These are phyloP conservation scores for Castanea sativa DNA, from an alignment of 306 rosid species.

Conservation along the genomic window DNA sequence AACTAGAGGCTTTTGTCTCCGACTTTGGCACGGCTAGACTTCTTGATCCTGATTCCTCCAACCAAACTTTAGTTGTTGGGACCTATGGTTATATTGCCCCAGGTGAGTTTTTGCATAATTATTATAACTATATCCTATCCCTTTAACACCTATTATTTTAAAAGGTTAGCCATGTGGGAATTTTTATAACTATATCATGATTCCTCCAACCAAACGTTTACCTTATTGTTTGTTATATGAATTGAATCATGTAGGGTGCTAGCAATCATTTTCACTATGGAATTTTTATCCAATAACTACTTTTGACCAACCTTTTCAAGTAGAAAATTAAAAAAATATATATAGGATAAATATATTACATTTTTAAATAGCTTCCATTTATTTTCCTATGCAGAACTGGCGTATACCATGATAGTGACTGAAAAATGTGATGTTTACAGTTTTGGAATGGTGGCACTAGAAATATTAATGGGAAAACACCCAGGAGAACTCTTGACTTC, in stretches of 20 bases:
- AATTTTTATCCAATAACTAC: background rate
- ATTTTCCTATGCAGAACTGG: background rate
- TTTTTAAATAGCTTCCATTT: background rate
- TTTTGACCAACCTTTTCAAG: background rate
- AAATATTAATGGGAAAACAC: background rate
- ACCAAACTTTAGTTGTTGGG: no score
- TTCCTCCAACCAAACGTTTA: no score
- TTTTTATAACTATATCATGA: background rate
- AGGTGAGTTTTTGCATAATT: no score
- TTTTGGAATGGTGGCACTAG: background rate
- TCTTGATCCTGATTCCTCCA: no score
- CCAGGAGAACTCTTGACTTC: background rate
- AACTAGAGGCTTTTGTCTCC: no score
- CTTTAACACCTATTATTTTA: no score
- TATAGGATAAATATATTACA: background rate
- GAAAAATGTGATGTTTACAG: background rate
- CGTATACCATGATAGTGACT: background rate
- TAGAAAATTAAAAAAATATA: no score
- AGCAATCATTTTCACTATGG: background rate
- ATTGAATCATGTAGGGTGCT: background rate
- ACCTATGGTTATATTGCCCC: no score
- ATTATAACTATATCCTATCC: no score
- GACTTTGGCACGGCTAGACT: no score
- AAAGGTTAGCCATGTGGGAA: background rate
- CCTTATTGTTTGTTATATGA: no score